Conservation (phyloP, 1,139 yeast species). For the Candida labiduridarum region DNA sequence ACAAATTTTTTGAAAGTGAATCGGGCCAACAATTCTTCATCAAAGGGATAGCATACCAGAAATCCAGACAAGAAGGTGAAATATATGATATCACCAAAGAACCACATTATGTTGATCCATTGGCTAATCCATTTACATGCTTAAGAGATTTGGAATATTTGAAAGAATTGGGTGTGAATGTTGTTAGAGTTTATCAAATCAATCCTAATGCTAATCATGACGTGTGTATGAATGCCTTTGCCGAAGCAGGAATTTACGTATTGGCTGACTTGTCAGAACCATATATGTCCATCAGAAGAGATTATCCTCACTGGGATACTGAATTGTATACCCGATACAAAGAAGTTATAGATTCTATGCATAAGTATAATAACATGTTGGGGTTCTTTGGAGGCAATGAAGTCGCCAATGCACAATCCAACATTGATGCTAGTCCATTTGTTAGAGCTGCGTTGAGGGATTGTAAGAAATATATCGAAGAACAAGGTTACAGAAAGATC, state of each 20-base stretch:
- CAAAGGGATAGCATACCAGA: slow-evolving; percentile 64
- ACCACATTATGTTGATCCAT: slow-evolving; percentile 53
- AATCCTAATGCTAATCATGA: slow-evolving; percentile 55
- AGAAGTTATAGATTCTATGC: slow-evolving; percentile 54
- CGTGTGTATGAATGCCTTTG: slow-evolving; percentile 55
- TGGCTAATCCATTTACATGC: slow-evolving; percentile 50
- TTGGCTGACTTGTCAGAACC: slow-evolving; percentile 60
- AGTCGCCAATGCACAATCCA: slow-evolving; percentile 52
- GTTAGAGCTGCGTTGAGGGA: slow-evolving; percentile 67
- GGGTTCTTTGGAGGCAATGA: slow-evolving; percentile 69
- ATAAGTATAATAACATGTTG: slow-evolving; percentile 48
- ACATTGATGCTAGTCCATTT: slow-evolving; percentile 58
- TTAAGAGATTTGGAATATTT: slow-evolving; percentile 53
- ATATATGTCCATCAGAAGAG: slow-evolving; percentile 49
- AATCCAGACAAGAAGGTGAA: slow-evolving; percentile 38
- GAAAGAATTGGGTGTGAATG: slow-evolving; percentile 50
- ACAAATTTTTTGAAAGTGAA: slow-evolving; percentile 46
- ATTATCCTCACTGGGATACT: slow-evolving; percentile 50
- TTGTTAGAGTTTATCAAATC: slow-evolving; percentile 57
- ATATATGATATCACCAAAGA: slow-evolving; percentile 22
- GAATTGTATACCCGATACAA: slow-evolving; percentile 40
- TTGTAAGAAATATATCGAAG: slow-evolving; percentile 48
- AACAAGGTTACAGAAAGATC: slow-evolving; percentile 44
- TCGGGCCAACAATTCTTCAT: slow-evolving; percentile 53
- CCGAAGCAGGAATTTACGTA: slow-evolving; percentile 58